Evolutionary conservation across 1,139 yeast species (phyloP), one percentile per base, ranked within the genome.

Genomic region (Kurtzmaniella natalensis): DNA sequence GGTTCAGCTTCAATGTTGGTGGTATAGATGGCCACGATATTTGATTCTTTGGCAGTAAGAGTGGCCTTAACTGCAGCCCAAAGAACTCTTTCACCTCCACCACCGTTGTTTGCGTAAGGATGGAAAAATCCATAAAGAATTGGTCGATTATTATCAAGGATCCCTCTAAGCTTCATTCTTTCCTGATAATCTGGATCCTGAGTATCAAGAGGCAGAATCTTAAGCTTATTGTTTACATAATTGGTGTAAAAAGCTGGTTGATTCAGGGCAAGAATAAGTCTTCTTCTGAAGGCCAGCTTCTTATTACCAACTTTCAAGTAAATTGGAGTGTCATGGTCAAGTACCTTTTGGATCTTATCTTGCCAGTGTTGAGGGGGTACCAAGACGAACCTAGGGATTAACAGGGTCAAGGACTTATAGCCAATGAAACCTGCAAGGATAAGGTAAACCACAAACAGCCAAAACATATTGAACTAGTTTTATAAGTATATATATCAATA

Each of bases 51-150:
- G 25, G 69, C 62, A 8, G 57, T 48, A 40, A 89, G 63, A 0
- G 96, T 85, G 18, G 82, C 72, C 44, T 76, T 71, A 5, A 92
- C 86, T 0, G 96, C 96, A 37, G 86, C 88, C 98, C 98, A 94
- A 30, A 94, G 66, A 0, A 94, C 98, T 34, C 94, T 74, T 56
- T 94, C 99, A 17, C 99, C 99, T 25, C 99, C 99, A 14, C 98
- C 98, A 25, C 95, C 96, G 31, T 95, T 94, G 54, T 86, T 86
- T 43, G 96, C 89, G 48, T 82, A 85, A 0, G 98, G 98, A 58
- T 94, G 99, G 65, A 92, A 88, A 52, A 85, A 89, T 5, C 97
- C 99, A 49, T 66, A 82, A 14, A 86, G 53, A 14, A 65, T 43
- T 33, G 53, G 63, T 28, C 82, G 58, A 26, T 47, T 52, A 5